Evolutionary conservation across 163 green algal genomes (phyloP), one percentile per base, ranked within the genome.

Genomic region (Chlamydomonas reinhardtii): DNA sequence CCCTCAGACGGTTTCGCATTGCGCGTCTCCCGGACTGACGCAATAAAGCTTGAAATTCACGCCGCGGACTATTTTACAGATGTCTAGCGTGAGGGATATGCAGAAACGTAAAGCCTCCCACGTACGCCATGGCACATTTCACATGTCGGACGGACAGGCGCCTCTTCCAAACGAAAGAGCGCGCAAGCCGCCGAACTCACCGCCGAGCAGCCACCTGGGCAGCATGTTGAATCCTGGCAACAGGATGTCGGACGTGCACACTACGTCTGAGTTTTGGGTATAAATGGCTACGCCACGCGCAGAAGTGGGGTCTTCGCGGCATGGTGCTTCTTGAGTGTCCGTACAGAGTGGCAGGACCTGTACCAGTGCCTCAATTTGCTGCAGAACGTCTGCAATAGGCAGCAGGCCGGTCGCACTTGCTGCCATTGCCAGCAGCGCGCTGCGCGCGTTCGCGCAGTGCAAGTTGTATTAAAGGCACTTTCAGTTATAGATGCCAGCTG

Each of bases 221-320:
- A 82, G 56, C 20, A 71, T 14, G 59, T 82, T 71, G 59, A 82
- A 82, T 0, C 74, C 74, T 3, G 74, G 74, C 56, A 82, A 25
- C 56, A 82, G 20, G 24, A 82, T 72, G 9, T 34, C 31, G 8
- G 24, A 32, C 4, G 25, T 34, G 27, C 62, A 70, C 5, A 70
- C 27, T 6, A 34, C 3, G 0, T 70, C 62, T 6, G 4, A 12
- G 27, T 27, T 27, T 6, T 35, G 0, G 4, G 25, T 34, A 29
- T 70, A 70, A 22, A 70, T 2, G 27, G 62, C 62, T 9, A 34
- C 25, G 8, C 62, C 62, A 3, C 62, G 62, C 59, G 59, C n/a
- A 22, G 59, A 65, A n/a, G 24, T 15, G 22, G 59, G 8, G 59
- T 65, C 22, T 16, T 65, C 59, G 59, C 59, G 59, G 59, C 59